Evolutionary conservation across 164 flowering plant species (phyloP).

Genomic region (Vitis riparia): DNA sequence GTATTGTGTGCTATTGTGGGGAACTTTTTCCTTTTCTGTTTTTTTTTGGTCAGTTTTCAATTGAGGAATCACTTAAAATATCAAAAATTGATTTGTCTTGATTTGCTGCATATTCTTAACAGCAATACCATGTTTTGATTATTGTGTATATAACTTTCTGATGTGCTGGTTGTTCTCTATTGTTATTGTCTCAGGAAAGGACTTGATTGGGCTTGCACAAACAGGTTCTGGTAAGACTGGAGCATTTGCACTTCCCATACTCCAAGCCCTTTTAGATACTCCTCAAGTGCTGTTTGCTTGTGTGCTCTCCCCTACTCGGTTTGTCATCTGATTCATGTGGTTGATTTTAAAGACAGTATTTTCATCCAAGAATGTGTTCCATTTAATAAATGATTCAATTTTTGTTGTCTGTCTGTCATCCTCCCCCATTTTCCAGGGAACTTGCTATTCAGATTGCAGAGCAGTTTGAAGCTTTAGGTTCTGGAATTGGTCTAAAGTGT

Average conservation of each 20-base stretch:
- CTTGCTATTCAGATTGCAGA: constrained; percentile 94
- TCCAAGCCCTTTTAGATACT: constrained; percentile 62
- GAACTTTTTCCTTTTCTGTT: background rate
- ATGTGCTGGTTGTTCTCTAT: background rate
- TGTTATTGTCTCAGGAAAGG: constrained; percentile 47
- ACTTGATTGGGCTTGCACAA: constrained; percentile 83
- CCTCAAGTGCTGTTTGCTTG: constrained; percentile 75
- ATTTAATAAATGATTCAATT: background rate
- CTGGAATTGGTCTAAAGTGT: constrained; percentile 68
- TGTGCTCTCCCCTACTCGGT: constrained; percentile 89
- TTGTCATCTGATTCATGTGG: background rate
- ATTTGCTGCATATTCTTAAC: background rate
- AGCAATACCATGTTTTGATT: background rate
- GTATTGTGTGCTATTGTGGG: background rate
- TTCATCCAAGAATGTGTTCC: background rate
- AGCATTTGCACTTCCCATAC: constrained; percentile 87
- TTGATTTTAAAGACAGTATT: background rate
- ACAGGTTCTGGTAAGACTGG: constrained; percentile 99
- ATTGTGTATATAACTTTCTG: too few species aligned
- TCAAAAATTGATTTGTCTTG: background rate
- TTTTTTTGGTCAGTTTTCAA: background rate
- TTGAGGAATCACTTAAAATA: background rate
- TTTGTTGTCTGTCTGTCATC: background rate
- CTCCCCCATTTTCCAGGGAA: constrained; percentile 45
- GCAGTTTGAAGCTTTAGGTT: constrained; percentile 88